Base-by-base conservation (phyloP, 2,329 filamentous ascomycete genomes). In the Alternaria solani region DNA sequence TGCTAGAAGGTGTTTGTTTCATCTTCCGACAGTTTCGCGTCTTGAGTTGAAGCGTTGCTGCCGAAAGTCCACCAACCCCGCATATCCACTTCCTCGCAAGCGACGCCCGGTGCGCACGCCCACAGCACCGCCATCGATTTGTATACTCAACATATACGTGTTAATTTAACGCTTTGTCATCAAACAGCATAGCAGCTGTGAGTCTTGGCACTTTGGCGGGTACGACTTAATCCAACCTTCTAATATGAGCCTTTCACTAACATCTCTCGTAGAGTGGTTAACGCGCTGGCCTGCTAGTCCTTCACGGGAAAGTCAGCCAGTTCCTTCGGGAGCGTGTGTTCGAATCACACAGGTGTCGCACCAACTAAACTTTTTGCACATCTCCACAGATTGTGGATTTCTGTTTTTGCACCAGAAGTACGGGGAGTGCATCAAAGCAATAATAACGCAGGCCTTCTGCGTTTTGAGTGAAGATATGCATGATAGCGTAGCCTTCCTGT, bases 241-340 rank as follows among this genome's bases (percentile, higher is more conserved):
- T 1, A 18, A n/a, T 3, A 8, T 12, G 3, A 38, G 16, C 32
- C 9, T 23, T 39, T 25, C 28, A 39, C 43, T 20, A 47, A 28
- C 26, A 48, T 36, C 20, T 26, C 44, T 44, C 20, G 34, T 39
- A 49, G 62, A 67, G 64, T 67, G 66, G 66, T 68, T 68, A 68
- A 68, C 66, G 66, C 66, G 66, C 66, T 68, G 67, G 67, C 67
- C 67, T 69, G 67, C 67, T 69, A 69, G 60, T 65, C 63, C 56
- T 56, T 51, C 44, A 52, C 20, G 14, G 59, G 62, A 54, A 65
- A 65, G 62, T 60, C 16, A 69, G 67, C 67, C 67, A 68, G 66
- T 70, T 70, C 67, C 67, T 67, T 70, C 67, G 67, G 67, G 67
- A 70, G 66, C 67, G 67, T 65, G 67, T 65, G 67, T 70, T 70